These are phyloP conservation scores for Aspergillus felis DNA, from an alignment of 2,329 filamentous ascomycete species.

Conservation along the genomic window DNA sequence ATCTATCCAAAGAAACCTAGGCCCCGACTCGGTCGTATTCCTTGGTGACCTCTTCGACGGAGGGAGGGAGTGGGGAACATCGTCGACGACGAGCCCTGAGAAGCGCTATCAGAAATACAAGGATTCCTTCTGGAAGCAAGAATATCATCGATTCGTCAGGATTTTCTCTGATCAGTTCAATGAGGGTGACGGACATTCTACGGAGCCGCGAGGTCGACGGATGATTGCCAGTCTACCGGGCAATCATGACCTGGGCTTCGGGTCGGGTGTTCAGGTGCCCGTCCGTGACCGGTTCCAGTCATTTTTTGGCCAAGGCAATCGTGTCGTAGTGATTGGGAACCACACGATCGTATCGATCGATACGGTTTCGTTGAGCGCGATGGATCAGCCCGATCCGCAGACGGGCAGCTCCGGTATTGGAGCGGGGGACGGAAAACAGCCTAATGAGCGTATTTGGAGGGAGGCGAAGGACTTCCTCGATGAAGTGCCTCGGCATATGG, in stretches of 20 bases:
- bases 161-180: constrained; percentile 76
- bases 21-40: constrained; percentile 87
- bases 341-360: constrained; percentile 94
- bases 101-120: constrained; percentile 72
- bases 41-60: constrained; percentile 94
- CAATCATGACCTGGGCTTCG: constrained; percentile 94
- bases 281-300: constrained; percentile 80
- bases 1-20: constrained; percentile 69
- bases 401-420: constrained; percentile 47
- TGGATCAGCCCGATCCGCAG: constrained; percentile 51
- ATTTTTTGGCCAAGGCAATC: constrained; percentile 88
- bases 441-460: constrained; percentile 63
- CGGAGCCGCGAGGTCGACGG: constrained; percentile 65
- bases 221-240: constrained; percentile 83
- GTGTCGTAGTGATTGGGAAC: constrained; percentile 87
- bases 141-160: constrained; percentile 79
- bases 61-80: constrained; percentile 87
- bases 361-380: constrained; percentile 78
- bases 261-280: constrained; percentile 72
- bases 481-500: constrained; percentile 60
- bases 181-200: constrained; percentile 51
- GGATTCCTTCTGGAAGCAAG: constrained; percentile 76
- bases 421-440: constrained; percentile 47
- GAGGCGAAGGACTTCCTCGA: constrained; percentile 75
- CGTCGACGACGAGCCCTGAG: constrained; percentile 56